phyloP scores from a whole-genome alignment of 306 rosid species.

The Quercus agrifolia region DNA sequence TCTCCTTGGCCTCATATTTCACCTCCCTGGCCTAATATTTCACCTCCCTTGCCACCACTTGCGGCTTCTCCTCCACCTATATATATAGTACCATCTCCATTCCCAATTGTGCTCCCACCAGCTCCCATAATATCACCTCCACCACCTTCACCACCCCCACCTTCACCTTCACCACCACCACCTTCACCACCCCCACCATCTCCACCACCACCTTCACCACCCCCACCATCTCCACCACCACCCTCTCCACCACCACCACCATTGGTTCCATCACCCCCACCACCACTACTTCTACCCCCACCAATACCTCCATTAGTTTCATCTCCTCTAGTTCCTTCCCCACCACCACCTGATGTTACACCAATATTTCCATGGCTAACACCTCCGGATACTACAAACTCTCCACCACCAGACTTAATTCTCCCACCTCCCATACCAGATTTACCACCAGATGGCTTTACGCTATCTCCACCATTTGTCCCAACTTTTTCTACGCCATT shows the following conservation, averaged over 20 bases:
- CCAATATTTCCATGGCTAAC: slow-evolving; percentile 49
- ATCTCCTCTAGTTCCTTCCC: slow-evolving; percentile 42
- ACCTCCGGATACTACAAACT: slow-evolving; percentile 35
- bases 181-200: not conserved
- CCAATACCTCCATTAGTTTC: slow-evolving; percentile 41
- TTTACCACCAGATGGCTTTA: slow-evolving; percentile 25
- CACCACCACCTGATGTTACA: slow-evolving; percentile 28
- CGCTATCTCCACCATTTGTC: slow-evolving; percentile 47
- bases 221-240: not conserved
- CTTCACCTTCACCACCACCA: not conserved
- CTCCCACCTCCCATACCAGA: slow-evolving; percentile 39
- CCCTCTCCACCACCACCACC: not conserved
- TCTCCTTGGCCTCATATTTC: slow-evolving; percentile 5
- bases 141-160: slow-evolving; percentile 6
- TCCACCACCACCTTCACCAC: slow-evolving; percentile 11
- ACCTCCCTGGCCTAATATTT: not conserved
- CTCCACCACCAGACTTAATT: slow-evolving; percentile 14
- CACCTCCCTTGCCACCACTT: slow-evolving; percentile 17
- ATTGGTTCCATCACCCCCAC: not conserved
- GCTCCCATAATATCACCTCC: slow-evolving; percentile 6
- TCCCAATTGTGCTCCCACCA: not conserved
- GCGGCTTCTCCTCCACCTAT: slow-evolving; percentile 37
- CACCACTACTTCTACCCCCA: slow-evolving; percentile 30
- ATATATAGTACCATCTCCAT: not conserved
- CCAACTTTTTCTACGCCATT: slow-evolving; percentile 47